These are phyloP conservation scores for Cryphonectria carpinicola DNA, from an alignment of 2,329 filamentous ascomycete species.

Conservation along the genomic window DNA sequence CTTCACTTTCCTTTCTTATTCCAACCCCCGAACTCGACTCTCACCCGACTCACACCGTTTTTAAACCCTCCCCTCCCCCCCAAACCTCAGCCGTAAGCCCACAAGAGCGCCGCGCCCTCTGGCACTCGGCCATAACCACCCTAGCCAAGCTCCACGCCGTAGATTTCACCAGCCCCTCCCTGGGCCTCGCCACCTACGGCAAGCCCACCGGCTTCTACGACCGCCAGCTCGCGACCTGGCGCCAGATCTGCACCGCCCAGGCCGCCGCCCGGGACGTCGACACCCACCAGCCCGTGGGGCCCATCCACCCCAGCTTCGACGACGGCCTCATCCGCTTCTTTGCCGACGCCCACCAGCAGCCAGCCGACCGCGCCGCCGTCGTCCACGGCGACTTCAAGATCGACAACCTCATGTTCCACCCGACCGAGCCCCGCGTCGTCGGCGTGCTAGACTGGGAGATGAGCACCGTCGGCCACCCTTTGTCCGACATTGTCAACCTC, in stretches of 20 bases:
- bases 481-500: conserved; percentile 88
- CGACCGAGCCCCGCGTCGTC: conserved; percentile 84
- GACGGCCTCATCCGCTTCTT: conserved; percentile 82
- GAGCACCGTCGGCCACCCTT: conserved; percentile 94
- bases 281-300: conserved; percentile 74
- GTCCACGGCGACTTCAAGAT: conserved; percentile 98
- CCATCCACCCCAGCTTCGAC: conserved; percentile 76
- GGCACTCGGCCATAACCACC: conserved; percentile 81
- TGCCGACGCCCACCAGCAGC: conserved; percentile 68
- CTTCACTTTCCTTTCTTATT: too few relatives aligned
- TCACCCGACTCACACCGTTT: neutral
- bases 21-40: neutral
- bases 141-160: conserved; percentile 86
- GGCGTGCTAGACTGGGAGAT: conserved; percentile 98
- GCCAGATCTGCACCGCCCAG: conserved; percentile 77
- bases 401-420: conserved; percentile 87
- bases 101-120: conserved; percentile 76
- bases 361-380: conserved; percentile 75
- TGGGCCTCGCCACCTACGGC: conserved; percentile 76
- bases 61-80: too few relatives aligned
- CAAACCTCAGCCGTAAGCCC: conserved; percentile 70
- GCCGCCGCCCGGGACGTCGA: conserved; percentile 76
- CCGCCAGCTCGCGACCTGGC: conserved; percentile 84
- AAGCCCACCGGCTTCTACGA: conserved; percentile 78
- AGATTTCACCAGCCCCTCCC: conserved; percentile 54